Evolutionary conservation across 805 yeast species (phyloP), one percentile per base, ranked within the genome.

Genomic region (Ogataea degrootiae): DNA sequence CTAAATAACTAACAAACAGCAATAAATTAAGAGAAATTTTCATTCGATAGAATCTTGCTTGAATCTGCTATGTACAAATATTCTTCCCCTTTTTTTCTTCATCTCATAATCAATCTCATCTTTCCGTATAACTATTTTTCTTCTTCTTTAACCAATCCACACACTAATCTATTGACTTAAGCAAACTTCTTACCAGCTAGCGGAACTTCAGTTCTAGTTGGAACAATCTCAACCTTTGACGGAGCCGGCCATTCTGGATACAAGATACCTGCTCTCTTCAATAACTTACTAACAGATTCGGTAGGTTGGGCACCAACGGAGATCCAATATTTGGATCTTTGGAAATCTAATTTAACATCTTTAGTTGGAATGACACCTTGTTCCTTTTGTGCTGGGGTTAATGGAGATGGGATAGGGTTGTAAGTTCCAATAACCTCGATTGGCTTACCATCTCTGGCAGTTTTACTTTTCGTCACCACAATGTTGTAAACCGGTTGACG

Each of bases 231-330:
- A 34, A 54, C 59, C 35, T 48, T 58, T 9, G 47, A 53, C 38
- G 88, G 74, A 58, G 73, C 62, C 42, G 84, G 83, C 85, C 84
- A 80, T 52, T 73, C 73, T 46, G 73, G 75, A 31, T 79, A 77
- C 46, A 80, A 77, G 47, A 79, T 77, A 50, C 96, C 90, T 40
- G 87, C 89, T 65, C 83, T 88, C 62, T 81, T 83, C 63, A 94
- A 78, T 44, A 94, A 70, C 54, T 80, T 80, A 2, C 81, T 76
- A 12, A 92, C 96, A 4, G 94, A 73, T 39, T 85, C 90, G 22
- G 92, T 82, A 6, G 97, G 96, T 63, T 87, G 96, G 1, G 98
- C 98, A 12, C 99, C 99, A 17, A 89, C 96, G 59, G 97, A 96
- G 34, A 94, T 71, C 99, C 99, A 94, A 68, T 94, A 94, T 66